Evolutionary conservation across 164 flowering plant genomes (phyloP), one percentile per base, ranked within the genome.

Genomic region (Berberis thunbergii): DNA sequence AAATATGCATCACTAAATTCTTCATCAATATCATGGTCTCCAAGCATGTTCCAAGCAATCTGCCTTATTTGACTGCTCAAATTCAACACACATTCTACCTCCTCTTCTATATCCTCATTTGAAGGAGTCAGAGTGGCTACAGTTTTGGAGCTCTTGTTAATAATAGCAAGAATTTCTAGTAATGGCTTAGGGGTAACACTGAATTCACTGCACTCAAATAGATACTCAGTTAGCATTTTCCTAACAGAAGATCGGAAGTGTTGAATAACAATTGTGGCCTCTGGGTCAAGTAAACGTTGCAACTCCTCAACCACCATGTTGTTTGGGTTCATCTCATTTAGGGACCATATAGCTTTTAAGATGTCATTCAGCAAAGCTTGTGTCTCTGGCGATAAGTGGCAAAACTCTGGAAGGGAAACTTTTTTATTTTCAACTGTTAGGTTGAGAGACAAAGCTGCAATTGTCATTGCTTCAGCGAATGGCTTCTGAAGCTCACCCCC

Each of bases 171-270:
- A 67, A 73, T 57, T 63, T 79, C 72, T 26, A 70, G 49, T 49
- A 89, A 54, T 57, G 71, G 65, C 46, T 78, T 78, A 45, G 94
- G 94, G 54, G 82, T 61, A 42, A 55, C 41, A 60, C 80, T 84
- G 77, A 86, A 70, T 59, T 88, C 91, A 70, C 79, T 70, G 67
- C 91, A 86, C 66, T 86, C 87, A 64, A 79, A 88, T 46, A 93
- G 90, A 77, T 73, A 86, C 41, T 81, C 87, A 5, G 65, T 80
- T 50, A 89, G 67, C 75, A 84, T 41, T 46, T 70, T 86, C 75
- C 61, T 76, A 8, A 82, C 52, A 39, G 83, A 73, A 11, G 57
- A 3, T 69, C 85, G 70, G 10, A 86, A 61, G 64, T 67, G 45
- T 50, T 64, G 59, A 45, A 10, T 71, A 9, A 84, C 42, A 13